Conservation (phyloP, 306 rosid species). For the Corylus avellana region DNA sequence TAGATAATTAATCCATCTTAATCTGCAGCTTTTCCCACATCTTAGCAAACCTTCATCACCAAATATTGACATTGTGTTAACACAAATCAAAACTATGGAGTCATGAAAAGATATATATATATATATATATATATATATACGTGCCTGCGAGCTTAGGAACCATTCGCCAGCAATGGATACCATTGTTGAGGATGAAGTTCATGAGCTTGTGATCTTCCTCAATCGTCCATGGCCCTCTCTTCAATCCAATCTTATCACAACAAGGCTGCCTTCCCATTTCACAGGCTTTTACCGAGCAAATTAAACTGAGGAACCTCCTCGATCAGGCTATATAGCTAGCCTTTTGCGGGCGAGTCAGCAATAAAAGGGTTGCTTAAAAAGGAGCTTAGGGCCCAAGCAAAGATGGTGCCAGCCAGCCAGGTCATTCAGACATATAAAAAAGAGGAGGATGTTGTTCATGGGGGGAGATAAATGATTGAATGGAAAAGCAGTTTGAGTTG, state of each 20-base stretch:
- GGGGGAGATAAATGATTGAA: constrained; percentile 87
- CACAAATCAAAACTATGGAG: constrained; percentile 3
- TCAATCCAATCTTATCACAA: constrained; percentile 89
- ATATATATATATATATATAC: not conserved
- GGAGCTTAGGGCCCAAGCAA: constrained; percentile 61
- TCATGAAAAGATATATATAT: not conserved
- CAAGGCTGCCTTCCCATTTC: constrained; percentile 95
- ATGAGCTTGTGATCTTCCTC: constrained; percentile 94
- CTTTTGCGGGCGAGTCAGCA: constrained; percentile 23
- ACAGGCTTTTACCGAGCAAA: not conserved
- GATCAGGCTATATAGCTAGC: not conserved
- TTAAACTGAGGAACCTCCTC: constrained; percentile 14
- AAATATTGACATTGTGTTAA: constrained; percentile 25
- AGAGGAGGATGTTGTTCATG: constrained; percentile 53
- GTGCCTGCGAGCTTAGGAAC: constrained; percentile 98
- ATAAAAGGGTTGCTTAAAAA: constrained; percentile 47
- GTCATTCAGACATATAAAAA: constrained; percentile 58
- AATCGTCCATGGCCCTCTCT: constrained; percentile 96
- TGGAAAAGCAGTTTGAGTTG: constrained; percentile 51
- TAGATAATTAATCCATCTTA: constrained; percentile 95
- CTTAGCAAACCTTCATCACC: constrained; percentile 68
- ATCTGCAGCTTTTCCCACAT: constrained; percentile 96
- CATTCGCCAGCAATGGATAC: constrained; percentile 93
- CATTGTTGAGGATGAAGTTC: constrained; percentile 87
- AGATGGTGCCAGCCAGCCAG: constrained; percentile 99